Conservation (phyloP, 192 early-diverging fungal species). For the Dissophora globulifera region DNA sequence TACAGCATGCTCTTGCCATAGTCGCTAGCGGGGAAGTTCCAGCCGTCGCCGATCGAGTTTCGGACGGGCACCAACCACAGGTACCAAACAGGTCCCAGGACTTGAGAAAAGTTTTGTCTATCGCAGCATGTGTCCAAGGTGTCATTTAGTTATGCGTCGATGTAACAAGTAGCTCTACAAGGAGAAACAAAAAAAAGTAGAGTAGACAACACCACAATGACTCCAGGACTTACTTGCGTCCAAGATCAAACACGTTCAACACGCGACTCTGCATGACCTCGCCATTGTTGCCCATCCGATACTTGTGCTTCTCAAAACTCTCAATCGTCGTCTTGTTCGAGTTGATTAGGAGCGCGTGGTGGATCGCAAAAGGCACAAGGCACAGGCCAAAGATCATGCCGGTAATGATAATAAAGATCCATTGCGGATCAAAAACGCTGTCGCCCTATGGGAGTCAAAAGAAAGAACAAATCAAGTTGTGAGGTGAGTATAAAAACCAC, state of each 20-base stretch:
- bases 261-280: slow-evolving; percentile 52
- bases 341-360: slow-evolving; percentile 49
- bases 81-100: slow-evolving; percentile 63
- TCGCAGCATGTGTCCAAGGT: neutral
- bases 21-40: slow-evolving; percentile 61
- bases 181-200: neutral
- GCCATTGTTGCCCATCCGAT: slow-evolving; percentile 33
- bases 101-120: slow-evolving; percentile 65
- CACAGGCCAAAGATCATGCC: slow-evolving; percentile 51
- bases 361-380: slow-evolving; percentile 48
- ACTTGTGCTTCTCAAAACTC: slow-evolving; percentile 52
- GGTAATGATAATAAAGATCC: slow-evolving; percentile 52
- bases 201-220: neutral
- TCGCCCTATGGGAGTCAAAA: slow-evolving; percentile 16
- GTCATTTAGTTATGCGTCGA: no score
- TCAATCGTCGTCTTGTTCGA: slow-evolving; percentile 55
- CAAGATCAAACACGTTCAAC: slow-evolving; percentile 56
- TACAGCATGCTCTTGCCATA: slow-evolving; percentile 57
- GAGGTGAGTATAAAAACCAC: no score
- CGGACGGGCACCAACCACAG: slow-evolving; percentile 65
- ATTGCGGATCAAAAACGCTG: slow-evolving; percentile 49
- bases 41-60: slow-evolving; percentile 64
- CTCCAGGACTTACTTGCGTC: slow-evolving; percentile 27
- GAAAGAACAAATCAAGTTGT: no score
- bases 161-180: no score